phyloP scores from a whole-genome alignment of 495 filamentous ascomycete genomes.

The Thozetella sp. region DNA sequence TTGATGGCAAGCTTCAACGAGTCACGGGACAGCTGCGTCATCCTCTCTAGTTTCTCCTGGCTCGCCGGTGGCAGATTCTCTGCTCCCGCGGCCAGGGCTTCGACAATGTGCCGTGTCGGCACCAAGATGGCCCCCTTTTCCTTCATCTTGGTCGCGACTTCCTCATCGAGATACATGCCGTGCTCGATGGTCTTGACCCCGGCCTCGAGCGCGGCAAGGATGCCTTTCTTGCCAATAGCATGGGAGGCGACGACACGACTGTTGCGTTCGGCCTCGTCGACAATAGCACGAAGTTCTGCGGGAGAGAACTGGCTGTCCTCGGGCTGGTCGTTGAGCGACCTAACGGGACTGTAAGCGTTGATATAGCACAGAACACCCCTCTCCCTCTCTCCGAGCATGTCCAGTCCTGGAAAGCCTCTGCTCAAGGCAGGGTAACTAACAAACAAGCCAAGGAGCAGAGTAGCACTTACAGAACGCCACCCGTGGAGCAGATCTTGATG shows the following conservation, averaged over 20 bases:
- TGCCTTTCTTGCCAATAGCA: constrained; percentile 33
- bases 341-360: not conserved
- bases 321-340: constrained; percentile 24
- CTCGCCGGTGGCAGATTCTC: constrained; percentile 10
- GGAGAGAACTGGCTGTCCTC: constrained; percentile 26
- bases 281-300: constrained; percentile 33
- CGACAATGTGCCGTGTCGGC: constrained; percentile 15
- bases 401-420: too few species aligned
- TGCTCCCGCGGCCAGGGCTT: constrained; percentile 11
- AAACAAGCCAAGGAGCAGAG: not conserved
- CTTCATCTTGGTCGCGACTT: constrained; percentile 27
- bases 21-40: constrained; percentile 13
- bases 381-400: too few species aligned
- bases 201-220: constrained; percentile 29
- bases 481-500: constrained; percentile 31
- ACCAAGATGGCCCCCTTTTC: constrained; percentile 28
- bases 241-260: constrained; percentile 30
- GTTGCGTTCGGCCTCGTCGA: constrained; percentile 31
- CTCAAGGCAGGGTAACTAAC: too few species aligned
- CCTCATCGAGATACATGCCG: constrained; percentile 25
- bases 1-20: constrained; percentile 22
- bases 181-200: constrained; percentile 37
- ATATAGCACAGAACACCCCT: not conserved
- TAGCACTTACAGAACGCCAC: constrained; percentile 18
- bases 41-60: constrained; percentile 23